phyloP scores from a whole-genome alignment of 257 asterid species.

The Penstemon eatonii region DNA sequence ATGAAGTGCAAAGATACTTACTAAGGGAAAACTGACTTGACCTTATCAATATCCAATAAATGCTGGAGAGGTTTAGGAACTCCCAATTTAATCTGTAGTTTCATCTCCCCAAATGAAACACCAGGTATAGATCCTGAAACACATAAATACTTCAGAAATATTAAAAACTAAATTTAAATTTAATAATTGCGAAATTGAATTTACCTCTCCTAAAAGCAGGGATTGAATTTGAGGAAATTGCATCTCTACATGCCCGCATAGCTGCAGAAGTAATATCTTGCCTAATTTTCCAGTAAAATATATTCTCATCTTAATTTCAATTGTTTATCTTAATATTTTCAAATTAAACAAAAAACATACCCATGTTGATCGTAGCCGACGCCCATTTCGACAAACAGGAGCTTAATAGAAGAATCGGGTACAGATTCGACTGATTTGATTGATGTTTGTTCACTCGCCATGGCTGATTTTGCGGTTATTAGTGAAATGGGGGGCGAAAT shows the following conservation, averaged over 20 bases:
- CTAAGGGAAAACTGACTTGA: constrained; percentile 91
- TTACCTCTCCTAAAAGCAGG: constrained; percentile 86
- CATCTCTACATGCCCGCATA: constrained; percentile 84
- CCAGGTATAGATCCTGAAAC: constrained; percentile 80
- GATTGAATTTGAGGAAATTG: constrained; percentile 86
- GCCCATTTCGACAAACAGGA: constrained; percentile 92
- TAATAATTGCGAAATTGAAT: background rate
- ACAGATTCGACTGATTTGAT: constrained; percentile 33
- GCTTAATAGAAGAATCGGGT: constrained; percentile 72
- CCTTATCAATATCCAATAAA: constrained; percentile 67
- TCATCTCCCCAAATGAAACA: constrained; percentile 82
- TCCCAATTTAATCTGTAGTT: constrained; percentile 83
- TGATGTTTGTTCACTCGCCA: constrained; percentile 46
- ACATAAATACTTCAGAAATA: background rate
- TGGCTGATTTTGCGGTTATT: constrained; percentile 28
- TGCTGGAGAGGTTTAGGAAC: constrained; percentile 76
- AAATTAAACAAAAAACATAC: constrained; percentile 29
- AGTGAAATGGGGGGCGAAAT: constrained; percentile 30
- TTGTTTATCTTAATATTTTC: too few relatives aligned
- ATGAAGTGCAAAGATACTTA: constrained; percentile 41
- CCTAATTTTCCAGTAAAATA: constrained; percentile 35
- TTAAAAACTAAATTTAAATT: too few relatives aligned
- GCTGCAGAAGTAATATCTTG: constrained; percentile 85
- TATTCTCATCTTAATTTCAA: too few relatives aligned
- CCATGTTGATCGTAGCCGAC: constrained; percentile 98